These are phyloP conservation scores for Chaetomium tenue DNA, from an alignment of 495 filamentous ascomycete species.

Conservation along the genomic window DNA sequence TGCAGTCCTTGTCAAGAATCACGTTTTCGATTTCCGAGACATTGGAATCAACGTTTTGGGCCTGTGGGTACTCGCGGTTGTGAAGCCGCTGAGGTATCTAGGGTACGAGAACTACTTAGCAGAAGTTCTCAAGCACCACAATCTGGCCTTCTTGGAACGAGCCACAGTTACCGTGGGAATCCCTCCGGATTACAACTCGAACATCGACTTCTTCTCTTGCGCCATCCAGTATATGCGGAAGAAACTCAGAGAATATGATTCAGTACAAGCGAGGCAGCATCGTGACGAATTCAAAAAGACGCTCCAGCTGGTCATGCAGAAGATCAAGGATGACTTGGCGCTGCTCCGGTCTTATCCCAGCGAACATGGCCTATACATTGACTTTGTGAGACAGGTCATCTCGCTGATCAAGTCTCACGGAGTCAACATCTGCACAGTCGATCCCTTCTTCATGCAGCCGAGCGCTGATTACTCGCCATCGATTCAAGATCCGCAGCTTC, in stretches of 20 bases:
- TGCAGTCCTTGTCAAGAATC: constrained; percentile 40
- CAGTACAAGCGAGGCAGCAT: constrained; percentile 26
- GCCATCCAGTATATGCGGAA: constrained; percentile 46
- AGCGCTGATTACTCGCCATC: constrained; percentile 50
- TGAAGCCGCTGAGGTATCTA: constrained; percentile 39
- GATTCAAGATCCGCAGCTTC: constrained; percentile 49
- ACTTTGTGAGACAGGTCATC: constrained; percentile 47
- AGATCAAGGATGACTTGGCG: constrained; percentile 48
- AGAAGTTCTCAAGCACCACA: constrained; percentile 36
- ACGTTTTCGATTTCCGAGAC: constrained; percentile 43
- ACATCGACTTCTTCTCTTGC: constrained; percentile 40
- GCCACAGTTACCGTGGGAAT: constrained; percentile 31
- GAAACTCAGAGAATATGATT: constrained; percentile 32
- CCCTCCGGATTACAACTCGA: constrained; percentile 43
- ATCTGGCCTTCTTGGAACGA: constrained; percentile 36
- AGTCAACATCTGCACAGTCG: constrained; percentile 44
- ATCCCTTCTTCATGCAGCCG: constrained; percentile 49
- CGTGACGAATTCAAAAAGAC: constrained; percentile 38
- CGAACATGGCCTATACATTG: constrained; percentile 43
- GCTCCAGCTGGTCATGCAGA: constrained; percentile 46
- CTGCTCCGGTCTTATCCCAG: constrained; percentile 29
- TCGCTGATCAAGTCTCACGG: constrained; percentile 48
- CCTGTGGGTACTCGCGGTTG: constrained; percentile 42
- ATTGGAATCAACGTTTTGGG: constrained; percentile 37
- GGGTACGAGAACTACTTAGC: constrained; percentile 47